phyloP scores from a whole-genome alignment of 768 basidiomycete genomes.

The Asterophora lycoperdoides region DNA sequence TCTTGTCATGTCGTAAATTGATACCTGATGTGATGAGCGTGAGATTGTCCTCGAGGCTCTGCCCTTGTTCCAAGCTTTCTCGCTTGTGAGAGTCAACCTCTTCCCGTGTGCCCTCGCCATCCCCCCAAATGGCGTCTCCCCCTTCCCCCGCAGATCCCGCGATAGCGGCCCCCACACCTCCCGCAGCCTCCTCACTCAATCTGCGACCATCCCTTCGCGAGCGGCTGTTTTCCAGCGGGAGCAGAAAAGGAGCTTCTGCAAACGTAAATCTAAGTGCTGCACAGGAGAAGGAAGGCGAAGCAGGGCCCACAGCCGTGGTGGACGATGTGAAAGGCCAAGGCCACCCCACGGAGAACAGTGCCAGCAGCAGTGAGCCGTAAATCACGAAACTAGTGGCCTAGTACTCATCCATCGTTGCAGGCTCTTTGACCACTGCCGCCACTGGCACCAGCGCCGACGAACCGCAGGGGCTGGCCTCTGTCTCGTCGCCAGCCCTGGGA shows the following conservation, averaged over 20 bases:
- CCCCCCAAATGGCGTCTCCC: slow-evolving; percentile 5
- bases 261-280: neutral
- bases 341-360: slow-evolving; percentile 21
- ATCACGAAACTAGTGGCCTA: neutral
- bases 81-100: slow-evolving; percentile 10
- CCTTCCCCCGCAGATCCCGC: slow-evolving; percentile 11
- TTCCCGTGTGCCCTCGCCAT: slow-evolving; percentile 1
- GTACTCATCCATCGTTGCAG: slow-evolving; percentile 10
- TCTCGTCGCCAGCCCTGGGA: slow-evolving; percentile 19
- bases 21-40: slow-evolving; percentile 9
- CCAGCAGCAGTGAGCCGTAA: slow-evolving; percentile 22
- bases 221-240: slow-evolving; percentile 27
- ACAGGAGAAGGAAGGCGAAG: slow-evolving; percentile 13
- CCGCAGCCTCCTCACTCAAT: slow-evolving; percentile 6
- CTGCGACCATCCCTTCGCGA: slow-evolving; percentile 28
- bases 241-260: slow-evolving; percentile 14
- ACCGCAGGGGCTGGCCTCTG: slow-evolving; percentile 19
- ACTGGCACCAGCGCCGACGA: slow-evolving; percentile 8
- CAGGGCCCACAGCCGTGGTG: slow-evolving; percentile 12
- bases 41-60: slow-evolving; percentile 7
- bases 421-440: slow-evolving; percentile 19
- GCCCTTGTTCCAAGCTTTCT: slow-evolving; percentile 4
- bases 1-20: no score
- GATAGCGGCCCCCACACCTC: slow-evolving; percentile 4
- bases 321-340: slow-evolving; percentile 7